These are phyloP conservation scores for Plasmodium billcollinsi DNA, from an alignment of 169 alveolate genomes.

Conservation along the genomic window DNA sequence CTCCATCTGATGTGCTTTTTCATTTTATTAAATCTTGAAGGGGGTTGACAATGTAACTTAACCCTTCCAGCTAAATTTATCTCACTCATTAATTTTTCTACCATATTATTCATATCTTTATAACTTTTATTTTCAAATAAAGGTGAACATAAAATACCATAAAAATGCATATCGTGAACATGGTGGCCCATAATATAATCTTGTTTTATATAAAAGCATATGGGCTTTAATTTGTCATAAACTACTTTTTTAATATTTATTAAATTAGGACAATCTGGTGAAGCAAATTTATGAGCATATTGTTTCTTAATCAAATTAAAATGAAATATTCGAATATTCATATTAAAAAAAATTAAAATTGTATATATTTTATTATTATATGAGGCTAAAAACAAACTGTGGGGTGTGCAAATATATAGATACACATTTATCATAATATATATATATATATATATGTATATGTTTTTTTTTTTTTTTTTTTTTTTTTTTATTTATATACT, in stretches of 20 bases:
- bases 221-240: constrained; percentile 88
- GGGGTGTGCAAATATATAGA: too few relatives aligned
- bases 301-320: constrained; percentile 54
- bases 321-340: constrained; percentile 47
- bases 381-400: too few relatives aligned
- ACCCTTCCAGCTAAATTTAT: constrained; percentile 79
- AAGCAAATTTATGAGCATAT: constrained; percentile 85
- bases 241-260: constrained; percentile 81
- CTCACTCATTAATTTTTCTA: constrained; percentile 86
- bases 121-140: constrained; percentile 90
- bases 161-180: constrained; percentile 85
- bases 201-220: constrained; percentile 88
- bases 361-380: too few relatives aligned
- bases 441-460: too few relatives aligned
- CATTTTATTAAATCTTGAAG: constrained; percentile 84
- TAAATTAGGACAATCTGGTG: constrained; percentile 86
- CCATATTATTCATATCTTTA: constrained; percentile 88
- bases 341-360: neutral
- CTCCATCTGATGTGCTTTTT: constrained; percentile 85
- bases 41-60: constrained; percentile 87
- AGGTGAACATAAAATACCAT: constrained; percentile 93
- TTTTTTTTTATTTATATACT: too few relatives aligned
- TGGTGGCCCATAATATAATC: constrained; percentile 90
- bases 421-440: too few relatives aligned
- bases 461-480: too few relatives aligned